A percentile compares a stretch with the other conserved stretches of the same genome.
phyloP scores from a whole-genome alignment of 495 filamentous ascomycete genomes.

The Aeminium ludgeri region DNA sequence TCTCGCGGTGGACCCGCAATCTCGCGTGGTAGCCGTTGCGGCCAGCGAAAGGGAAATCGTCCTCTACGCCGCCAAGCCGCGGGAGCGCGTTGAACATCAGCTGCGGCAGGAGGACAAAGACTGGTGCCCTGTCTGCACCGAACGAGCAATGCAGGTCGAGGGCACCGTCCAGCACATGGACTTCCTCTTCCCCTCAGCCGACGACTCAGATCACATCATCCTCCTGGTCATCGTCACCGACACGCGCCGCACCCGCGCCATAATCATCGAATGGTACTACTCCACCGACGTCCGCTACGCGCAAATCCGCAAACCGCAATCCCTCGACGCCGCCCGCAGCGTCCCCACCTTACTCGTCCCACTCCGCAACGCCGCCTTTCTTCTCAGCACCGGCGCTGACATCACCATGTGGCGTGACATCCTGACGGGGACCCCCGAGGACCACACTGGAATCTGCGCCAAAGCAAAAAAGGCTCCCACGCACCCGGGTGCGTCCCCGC shows the following conservation, averaged over 20 bases:
- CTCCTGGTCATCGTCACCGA: conserved; percentile 52
- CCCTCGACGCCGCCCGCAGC: neutral
- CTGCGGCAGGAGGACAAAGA: conserved; percentile 18
- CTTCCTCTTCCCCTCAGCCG: conserved; percentile 56
- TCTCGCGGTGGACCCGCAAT: conserved; percentile 65
- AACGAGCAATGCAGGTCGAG: conserved; percentile 41
- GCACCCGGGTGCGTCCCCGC: conserved; percentile 10
- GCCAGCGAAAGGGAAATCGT: conserved; percentile 40
- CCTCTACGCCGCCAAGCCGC: conserved; percentile 44
- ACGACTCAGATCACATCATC: conserved; percentile 47
- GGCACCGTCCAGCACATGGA: conserved; percentile 73
- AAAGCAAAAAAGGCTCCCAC: no score
- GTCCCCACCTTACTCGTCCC: conserved; percentile 14
- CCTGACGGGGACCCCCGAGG: conserved; percentile 1
- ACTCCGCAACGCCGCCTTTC: conserved; percentile 12
- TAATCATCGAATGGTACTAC: conserved; percentile 11
- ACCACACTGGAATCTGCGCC: no score
- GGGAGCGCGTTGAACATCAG: conserved; percentile 29
- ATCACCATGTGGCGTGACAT: conserved; percentile 6
- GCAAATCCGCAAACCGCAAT: neutral
- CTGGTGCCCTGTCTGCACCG: conserved; percentile 24
- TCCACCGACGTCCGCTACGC: conserved; percentile 1
- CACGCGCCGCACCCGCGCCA: conserved; percentile 5
- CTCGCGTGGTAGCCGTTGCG: conserved; percentile 47
- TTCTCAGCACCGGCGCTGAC: conserved; percentile 12